Evolutionary conservation across 2,329 filamentous ascomycete species (phyloP), one percentile per base, ranked within the genome.

Genomic region (Sphaerulina vaccinii): DNA sequence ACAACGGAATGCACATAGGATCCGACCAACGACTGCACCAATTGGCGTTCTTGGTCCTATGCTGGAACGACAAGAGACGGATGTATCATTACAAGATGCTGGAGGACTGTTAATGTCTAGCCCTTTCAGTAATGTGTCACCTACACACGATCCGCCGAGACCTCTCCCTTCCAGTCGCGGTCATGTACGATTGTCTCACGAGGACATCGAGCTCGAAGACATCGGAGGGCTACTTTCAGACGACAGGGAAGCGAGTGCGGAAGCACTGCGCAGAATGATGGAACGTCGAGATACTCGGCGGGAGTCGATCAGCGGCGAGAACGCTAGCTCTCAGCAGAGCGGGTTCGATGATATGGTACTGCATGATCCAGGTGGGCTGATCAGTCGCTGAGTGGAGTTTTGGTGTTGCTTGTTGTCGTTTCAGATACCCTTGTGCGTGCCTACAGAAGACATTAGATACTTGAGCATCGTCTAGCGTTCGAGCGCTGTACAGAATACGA

Each of bases 81-180:
- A 61, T 7, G 41, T 64, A 3, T 65, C 60, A 19, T 46, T 69
- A 5, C 66, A 69, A 51, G 67, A 69, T 48, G 61, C 62, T 3
- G 66, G 66, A 8, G 67, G 67, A 7, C 52, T 68, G 8, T 48
- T 66, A 7, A 45, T 33, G 41, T 44, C 49, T 4, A 51, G 40
- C 32, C 49, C 49, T 18, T 35, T 42, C 29, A 45, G 33, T n/a
- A n/a, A n/a, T 29, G n/a, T 19, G 8, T 8, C n/a, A 3, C 33
- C 23, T 13, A n/a, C n/a, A 33, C 15, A 24, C 9, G 11, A 32
- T 29, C 23, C 18, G 35, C 23, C 33, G 16, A 22, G 44, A 23
- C 21, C 15, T 3, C 7, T 11, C 13, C 15, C 29, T 5, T 24
- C 38, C 15, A 6, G 29, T 9, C 18, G 47, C 9, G 19, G 3